Base-by-base conservation (phyloP, 2,329 filamentous ascomycete species). In the Colletotrichum euphorbiae region DNA sequence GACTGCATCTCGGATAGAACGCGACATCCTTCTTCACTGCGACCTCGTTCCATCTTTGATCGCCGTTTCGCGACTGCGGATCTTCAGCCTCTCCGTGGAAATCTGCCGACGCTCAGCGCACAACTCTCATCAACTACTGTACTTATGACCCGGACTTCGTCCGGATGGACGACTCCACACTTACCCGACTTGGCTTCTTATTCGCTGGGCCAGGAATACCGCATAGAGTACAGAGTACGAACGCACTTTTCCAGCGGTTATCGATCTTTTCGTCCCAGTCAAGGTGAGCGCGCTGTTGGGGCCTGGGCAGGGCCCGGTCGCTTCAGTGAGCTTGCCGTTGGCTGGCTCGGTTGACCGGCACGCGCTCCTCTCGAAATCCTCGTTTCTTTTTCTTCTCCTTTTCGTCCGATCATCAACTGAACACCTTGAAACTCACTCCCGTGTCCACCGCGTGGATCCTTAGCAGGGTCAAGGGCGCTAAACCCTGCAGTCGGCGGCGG, bases 401-500 rank as follows among this genome's bases (percentile, higher is more conserved):
- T 54, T 64, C 65, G 60, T 64, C 65, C 40, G 45, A 54, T 64
- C 45, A 52, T 64, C 64, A 63, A 64, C 59, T 64, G 45, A 48
- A 67, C 45, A 63, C 59, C 52, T 64, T 58, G 52, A 57, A 57
- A 67, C 46, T 52, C 33, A 64, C 43, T 59, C 60, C 59, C 64
- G 52, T 64, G 52, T 38, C 65, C 65, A 68, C 65, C 43, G 46
- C 52, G 52, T 64, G 65, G 65, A 59, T 67, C 60, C 38, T 31
- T 11, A 12, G 46, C 60, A 64, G 65, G 65, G 65, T 68, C 60
- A 64, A 52, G 65, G 60, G 65, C 60, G 65, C 65, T 58, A 64
- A 64, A 54, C 19, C 65, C 45, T 56, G 51, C 52, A 19, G n/a
- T 31, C 19, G 21, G 28, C n/a, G 6, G 43, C 55, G 65, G 60